Evolutionary conservation across 1,284 basidiomycete species (phyloP), one percentile per base, ranked within the genome.

Genomic region (Microbotryum violaceum): DNA sequence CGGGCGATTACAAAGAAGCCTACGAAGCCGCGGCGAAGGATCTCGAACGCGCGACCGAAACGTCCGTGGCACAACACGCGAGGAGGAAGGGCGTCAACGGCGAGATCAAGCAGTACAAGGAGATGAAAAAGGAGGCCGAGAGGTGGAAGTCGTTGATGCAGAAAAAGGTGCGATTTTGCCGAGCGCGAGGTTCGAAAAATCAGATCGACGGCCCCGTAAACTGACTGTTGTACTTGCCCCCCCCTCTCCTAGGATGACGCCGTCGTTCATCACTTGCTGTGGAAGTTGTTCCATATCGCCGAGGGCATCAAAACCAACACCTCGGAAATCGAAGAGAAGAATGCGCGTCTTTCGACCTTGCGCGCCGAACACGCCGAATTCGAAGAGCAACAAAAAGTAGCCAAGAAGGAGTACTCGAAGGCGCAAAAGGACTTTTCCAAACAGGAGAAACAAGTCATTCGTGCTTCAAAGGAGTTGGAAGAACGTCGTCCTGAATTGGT

Each of bases 31-130:
- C 91, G 7, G 91, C 89, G 72, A 83, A 84, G 49, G 86, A 83
- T 0, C 89, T 94, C 72, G 89, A 96, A 18, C 83, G 87, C 57
- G 92, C 93, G 9, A 91, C 90, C 0, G 94, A 97, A 73, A 87
- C 88, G 56, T 91, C 91, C 4, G 94, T 91, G 1, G 87, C 88
- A 77, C 93, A 93, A 74, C 96, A 93, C 74, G 88, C 87, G 27
- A 94, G 94, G 75, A 85, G 94, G 54, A 82, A 92, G 60, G 89
- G 90, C 12, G 93, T 98, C 71, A 83, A 91, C 7, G 89, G 89
- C 4, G 96, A 99, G 76, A 93, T 96, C 70, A 93, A 91, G 76
- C 91, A 94, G 72, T 97, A 96, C 77, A 91, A 91, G 76, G 92
- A 97, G 75, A 94, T 97, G 78, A 93, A 93, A 75, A 84, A 83